Evolutionary conservation across 1,284 basidiomycete genomes (phyloP), one percentile per base, ranked within the genome.

Genomic region (Austropuccinia psidii): DNA sequence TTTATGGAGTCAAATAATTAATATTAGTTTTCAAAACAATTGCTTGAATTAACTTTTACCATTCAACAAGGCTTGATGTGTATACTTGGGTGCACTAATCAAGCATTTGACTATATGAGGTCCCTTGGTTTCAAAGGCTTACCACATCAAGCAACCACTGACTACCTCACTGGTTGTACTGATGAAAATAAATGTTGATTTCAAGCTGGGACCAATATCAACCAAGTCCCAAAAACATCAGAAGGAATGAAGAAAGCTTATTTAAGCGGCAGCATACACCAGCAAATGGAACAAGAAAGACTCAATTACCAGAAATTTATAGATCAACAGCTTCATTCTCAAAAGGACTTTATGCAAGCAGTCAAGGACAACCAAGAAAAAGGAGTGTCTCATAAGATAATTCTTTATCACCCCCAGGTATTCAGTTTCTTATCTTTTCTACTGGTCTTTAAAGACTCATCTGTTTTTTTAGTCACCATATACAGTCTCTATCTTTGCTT

Each of bases 221-320:
- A 64, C 15, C 31, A 68, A 0, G 78, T 79, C 1, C 79, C 76
- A 33, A 72, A 72, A 27, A 79, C 78, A 58, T 74, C 79, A n/a
- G 76, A 76, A 8, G 78, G 60, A 41, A 58, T 69, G 74, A 91
- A 89, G 77, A 81, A 82, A 41, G 88, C 88, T 0, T 95, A 86
- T 83, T 80, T 80, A 19, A 78, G 81, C 5, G 89, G 88, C 9
- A 80, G 83, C 0, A 84, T 85, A 75, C 85, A 83, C 76, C 78
- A 79, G 2, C 80, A 83, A 19, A 85, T 89, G 78, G 78, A 82
- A 4, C 81, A 82, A 61, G 84, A 85, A 45, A 84, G 88, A 31
- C 82, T 83, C n/a, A 85, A 87, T 70, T 93, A 89, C 83, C 88
- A 88, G n/a, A n/a, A n/a, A n/a, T n/a, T n/a, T n/a, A n/a, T n/a